Conservation (phyloP, 768 basidiomycete genomes). For the Suillus spraguei region DNA sequence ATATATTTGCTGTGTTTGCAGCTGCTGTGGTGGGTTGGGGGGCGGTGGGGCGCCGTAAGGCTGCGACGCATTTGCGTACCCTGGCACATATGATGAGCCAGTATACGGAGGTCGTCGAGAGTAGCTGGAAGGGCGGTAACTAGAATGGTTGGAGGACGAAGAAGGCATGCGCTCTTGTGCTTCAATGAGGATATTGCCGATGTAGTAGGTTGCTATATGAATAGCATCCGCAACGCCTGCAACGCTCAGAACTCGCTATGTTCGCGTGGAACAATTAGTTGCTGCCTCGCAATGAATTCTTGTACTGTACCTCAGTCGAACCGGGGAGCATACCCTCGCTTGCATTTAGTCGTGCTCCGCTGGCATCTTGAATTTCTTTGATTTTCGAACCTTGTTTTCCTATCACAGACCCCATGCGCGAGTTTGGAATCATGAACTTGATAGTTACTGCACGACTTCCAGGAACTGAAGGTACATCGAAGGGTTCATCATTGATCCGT, state of each 20-base stretch:
- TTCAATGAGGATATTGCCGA: constrained; percentile 96
- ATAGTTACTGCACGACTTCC: constrained; percentile 98
- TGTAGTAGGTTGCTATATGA: constrained; percentile 99
- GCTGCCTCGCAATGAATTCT: constrained; percentile 4
- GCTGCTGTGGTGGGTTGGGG: constrained; percentile 67
- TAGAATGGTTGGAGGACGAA: constrained; percentile 52
- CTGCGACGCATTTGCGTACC: constrained; percentile 48
- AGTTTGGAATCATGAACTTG: constrained; percentile 99
- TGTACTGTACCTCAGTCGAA: constrained; percentile 85
- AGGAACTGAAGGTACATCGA: constrained; percentile 96
- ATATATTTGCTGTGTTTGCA: constrained; percentile 97
- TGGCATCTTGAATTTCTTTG: constrained; percentile 99
- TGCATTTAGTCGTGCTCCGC: constrained; percentile 93
- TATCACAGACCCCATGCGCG: constrained; percentile 98
- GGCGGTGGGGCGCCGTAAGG: constrained; percentile 46
- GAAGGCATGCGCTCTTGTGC: constrained; percentile 84
- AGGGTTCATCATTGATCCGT: constrained; percentile 98
- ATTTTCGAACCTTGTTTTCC: constrained; percentile 98
- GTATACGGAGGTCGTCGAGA: constrained; percentile 48
- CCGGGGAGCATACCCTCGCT: constrained; percentile 99
- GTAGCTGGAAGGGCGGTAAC: constrained; percentile 68
- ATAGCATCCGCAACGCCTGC: constrained; percentile 99
- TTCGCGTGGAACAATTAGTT: constrained; percentile 21
- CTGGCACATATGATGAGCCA: constrained; percentile 74
- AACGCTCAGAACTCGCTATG: constrained; percentile 93